Base-by-base conservation (phyloP, 202 grass and related monocot species). In the Carex arenaria region DNA sequence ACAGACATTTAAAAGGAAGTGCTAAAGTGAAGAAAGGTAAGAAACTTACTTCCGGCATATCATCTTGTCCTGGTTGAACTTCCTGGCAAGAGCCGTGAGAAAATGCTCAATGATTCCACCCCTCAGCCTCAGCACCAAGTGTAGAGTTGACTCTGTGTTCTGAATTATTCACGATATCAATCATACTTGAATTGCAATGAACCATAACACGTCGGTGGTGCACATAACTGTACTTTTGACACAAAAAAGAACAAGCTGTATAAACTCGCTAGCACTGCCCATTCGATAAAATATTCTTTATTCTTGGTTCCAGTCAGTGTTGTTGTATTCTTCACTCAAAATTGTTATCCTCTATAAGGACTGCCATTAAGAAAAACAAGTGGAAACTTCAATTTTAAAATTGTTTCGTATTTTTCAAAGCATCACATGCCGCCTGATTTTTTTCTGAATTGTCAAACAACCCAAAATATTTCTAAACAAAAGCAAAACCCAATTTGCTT, bases 51-150 rank as follows among this genome's bases (percentile, higher is more conserved):
- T n/a, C n/a, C n/a, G n/a, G n/a, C n/a, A n/a, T n/a, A n/a, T n/a
- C n/a, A n/a, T n/a, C n/a, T n/a, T n/a, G n/a, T n/a, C n/a, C n/a
- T n/a, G n/a, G n/a, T n/a, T n/a, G n/a, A n/a, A n/a, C n/a, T n/a
- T n/a, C n/a, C n/a, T n/a, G n/a, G n/a, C n/a, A n/a, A n/a, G n/a
- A n/a, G n/a, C n/a, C 70, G 42, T 81, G 13, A 87, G 79, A 20
- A 72, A 65, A 31, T 59, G 80, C 56, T 65, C 80, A 32, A 87
- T 82, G 57, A 97, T 97, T 31, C 92, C 94, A 13, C 94, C 94
- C 19, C 94, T 91, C n/a, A 97, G 92, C 85, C 94, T 93, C 22
- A 97, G 92, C 17, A 97, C 92, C 20, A 94, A 86, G 80, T 94
- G 92, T 20, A 94, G 83, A 10, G 89, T 93, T 12, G 91, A 93